Evolutionary conservation across 805 yeast genomes (phyloP).

Genomic region (Ogataea ramenticola): DNA sequence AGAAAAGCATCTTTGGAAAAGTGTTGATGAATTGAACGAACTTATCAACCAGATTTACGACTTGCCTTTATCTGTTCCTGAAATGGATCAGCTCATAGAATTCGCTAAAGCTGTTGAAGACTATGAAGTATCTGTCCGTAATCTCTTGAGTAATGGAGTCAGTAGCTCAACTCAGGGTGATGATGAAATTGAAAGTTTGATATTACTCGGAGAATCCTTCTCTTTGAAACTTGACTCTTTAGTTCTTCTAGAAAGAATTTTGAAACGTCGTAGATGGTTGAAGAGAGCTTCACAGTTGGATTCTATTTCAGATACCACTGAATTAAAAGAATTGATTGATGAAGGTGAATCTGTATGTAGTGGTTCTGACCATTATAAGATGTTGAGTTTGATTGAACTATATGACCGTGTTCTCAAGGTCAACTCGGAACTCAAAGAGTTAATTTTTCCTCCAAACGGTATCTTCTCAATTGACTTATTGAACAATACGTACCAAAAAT

Average conservation of each 20-base stretch:
- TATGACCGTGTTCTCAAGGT: constrained; percentile 10
- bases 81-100: constrained; percentile 51
- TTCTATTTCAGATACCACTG: constrained; percentile 16
- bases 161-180: constrained; percentile 19
- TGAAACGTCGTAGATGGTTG: constrained; percentile 33
- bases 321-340: constrained; percentile 12
- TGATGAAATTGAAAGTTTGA: constrained; percentile 44
- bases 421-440: constrained; percentile 6
- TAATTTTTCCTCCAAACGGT: background rate
- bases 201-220: constrained; percentile 51
- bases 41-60: constrained; percentile 41
- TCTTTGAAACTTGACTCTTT: constrained; percentile 49
- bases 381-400: constrained; percentile 6
- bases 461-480: constrained; percentile 4
- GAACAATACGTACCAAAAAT: constrained; percentile 6
- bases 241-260: constrained; percentile 30
- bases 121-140: constrained; percentile 41
- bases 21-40: constrained; percentile 26
- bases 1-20: background rate
- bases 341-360: constrained; percentile 16
- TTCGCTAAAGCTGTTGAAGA: constrained; percentile 43
- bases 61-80: constrained; percentile 47
- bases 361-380: constrained; percentile 8
- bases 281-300: constrained; percentile 16
- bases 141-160: constrained; percentile 24